Percentiles rank a stretch among this genome's conserved stretches.
These are phyloP conservation scores for Skeletonema potamos DNA, from an alignment of 108 stramenopile genomes.

Conservation along the genomic window DNA sequence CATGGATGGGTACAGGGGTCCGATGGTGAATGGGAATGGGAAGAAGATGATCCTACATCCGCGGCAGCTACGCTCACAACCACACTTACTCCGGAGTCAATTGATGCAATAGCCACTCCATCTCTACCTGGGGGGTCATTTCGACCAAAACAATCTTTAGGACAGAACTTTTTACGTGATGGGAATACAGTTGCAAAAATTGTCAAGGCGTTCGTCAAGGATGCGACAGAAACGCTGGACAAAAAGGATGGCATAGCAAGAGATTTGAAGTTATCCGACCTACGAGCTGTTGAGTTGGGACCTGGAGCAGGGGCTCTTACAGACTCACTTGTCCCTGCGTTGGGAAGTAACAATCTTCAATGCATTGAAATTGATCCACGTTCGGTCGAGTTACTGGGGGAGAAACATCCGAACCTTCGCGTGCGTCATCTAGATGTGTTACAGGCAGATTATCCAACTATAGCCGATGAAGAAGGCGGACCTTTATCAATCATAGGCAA, in stretches of 20 bases:
- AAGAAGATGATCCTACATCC: conserved; percentile 72
- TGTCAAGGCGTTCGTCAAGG: conserved; percentile 78
- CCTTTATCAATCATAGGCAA: conserved; percentile 93
- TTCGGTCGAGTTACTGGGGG: conserved; percentile 75
- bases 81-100: neutral
- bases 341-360: conserved; percentile 53
- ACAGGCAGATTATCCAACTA: conserved; percentile 82
- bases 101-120: conserved; percentile 60
- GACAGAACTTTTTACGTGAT: conserved; percentile 95
- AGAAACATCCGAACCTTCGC: conserved; percentile 64
- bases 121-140: conserved; percentile 73
- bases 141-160: conserved; percentile 93
- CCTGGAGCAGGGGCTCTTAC: conserved; percentile 96
- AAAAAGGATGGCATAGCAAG: neutral
- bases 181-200: conserved; percentile 95
- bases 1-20: conserved; percentile 72
- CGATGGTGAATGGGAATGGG: conserved; percentile 89
- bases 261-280: conserved; percentile 11
- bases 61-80: conserved; percentile 13
- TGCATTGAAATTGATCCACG: conserved; percentile 96
- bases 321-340: conserved; percentile 67
- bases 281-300: conserved; percentile 87
- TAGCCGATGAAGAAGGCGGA: conserved; percentile 80
- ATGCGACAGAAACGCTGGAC: conserved; percentile 57
- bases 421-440: conserved; percentile 85